Percentiles rank a stretch among this genome's conserved stretches.
phyloP scores from a whole-genome alignment of 352 stramenopile genomes.

The Pythium plurisporium region DNA sequence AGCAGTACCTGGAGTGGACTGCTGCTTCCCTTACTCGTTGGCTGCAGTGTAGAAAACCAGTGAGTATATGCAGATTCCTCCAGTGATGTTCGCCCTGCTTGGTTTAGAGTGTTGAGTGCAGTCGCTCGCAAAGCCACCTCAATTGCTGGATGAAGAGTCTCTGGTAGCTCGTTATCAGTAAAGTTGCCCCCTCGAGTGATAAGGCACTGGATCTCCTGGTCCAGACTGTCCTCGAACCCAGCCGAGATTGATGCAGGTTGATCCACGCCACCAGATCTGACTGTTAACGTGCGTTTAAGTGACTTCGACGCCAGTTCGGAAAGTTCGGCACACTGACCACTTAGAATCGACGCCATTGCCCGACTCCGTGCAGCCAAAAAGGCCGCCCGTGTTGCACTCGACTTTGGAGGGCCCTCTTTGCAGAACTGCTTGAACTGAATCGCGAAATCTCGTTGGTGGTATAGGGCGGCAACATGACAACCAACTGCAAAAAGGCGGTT shows the following conservation, averaged over 20 bases:
- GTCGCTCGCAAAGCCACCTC: constrained; percentile 32
- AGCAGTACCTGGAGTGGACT: constrained; percentile 54
- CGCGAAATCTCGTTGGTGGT: constrained; percentile 58
- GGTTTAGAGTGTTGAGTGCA: constrained; percentile 43
- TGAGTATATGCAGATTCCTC: constrained; percentile 55
- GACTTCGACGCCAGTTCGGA: not conserved
- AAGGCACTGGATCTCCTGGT: constrained; percentile 46
- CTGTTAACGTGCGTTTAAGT: not conserved
- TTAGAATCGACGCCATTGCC: constrained; percentile 26
- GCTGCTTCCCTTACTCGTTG: not conserved
- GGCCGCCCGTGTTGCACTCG: constrained; percentile 24
- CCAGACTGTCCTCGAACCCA: constrained; percentile 38
- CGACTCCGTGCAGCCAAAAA: constrained; percentile 50
- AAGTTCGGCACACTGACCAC: constrained; percentile 2
- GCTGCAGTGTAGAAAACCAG: constrained; percentile 25
- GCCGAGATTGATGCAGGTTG: constrained; percentile 8
- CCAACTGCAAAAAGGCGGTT: constrained; percentile 50
- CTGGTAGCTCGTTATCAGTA: constrained; percentile 27
- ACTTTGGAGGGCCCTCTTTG: constrained; percentile 36
- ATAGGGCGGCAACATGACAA: constrained; percentile 41
- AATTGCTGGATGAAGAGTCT: constrained; percentile 40
- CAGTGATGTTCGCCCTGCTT: constrained; percentile 41
- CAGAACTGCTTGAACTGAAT: constrained; percentile 53
- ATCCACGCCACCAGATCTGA: no score
- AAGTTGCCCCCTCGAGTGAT: constrained; percentile 35